These are phyloP conservation scores for Diaporthe sp. DNA, from an alignment of 2,329 filamentous ascomycete species.

Conservation along the genomic window DNA sequence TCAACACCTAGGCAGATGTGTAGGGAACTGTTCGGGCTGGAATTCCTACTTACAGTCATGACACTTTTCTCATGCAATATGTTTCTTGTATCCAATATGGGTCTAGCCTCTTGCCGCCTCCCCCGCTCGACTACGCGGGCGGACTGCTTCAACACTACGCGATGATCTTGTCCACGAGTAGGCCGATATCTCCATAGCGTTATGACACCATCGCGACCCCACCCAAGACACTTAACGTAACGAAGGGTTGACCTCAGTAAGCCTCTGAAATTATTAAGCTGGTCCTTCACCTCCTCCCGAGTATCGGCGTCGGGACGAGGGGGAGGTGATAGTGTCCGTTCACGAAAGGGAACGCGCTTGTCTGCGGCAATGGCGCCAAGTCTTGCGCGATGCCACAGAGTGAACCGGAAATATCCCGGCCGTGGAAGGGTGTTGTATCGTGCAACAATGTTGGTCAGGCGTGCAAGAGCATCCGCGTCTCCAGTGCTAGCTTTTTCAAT, in stretches of 20 bases:
- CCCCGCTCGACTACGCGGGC: neutral
- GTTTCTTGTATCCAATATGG: neutral
- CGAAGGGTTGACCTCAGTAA: neutral
- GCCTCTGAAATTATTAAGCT: neutral
- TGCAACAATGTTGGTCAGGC: neutral
- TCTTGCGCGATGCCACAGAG: neutral
- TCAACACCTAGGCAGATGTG: neutral
- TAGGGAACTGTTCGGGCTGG: neutral
- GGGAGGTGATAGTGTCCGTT: neutral
- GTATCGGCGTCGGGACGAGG: neutral
- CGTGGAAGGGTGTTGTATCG: neutral
- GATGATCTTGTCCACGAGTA: neutral
- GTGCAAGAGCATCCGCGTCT: neutral
- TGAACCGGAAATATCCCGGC: neutral
- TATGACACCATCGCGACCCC: neutral
- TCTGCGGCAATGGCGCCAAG: neutral
- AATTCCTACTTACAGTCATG: neutral
- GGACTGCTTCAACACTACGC: neutral
- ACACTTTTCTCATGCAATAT: neutral
- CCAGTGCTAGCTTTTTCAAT: fast-evolving
- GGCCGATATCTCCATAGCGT: neutral
- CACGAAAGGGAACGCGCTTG: neutral
- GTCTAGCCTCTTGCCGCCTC: neutral
- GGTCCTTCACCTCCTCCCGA: neutral
- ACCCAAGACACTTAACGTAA: neutral